phyloP scores from a whole-genome alignment of 2,329 filamentous ascomycete genomes.

The Simplicillium aogashimaense region DNA sequence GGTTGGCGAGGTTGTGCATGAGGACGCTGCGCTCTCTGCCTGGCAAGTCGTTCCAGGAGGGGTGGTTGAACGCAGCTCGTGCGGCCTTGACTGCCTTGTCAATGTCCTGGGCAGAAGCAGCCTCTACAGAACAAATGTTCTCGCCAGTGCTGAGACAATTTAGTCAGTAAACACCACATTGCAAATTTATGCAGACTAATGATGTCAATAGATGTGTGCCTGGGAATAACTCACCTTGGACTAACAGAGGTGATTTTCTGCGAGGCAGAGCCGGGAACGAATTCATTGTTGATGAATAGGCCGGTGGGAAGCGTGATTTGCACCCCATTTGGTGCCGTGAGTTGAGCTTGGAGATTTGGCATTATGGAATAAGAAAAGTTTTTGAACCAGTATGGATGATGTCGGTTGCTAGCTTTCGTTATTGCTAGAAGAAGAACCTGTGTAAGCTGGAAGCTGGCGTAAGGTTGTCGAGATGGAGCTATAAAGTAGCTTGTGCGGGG shows the following conservation, averaged over 20 bases:
- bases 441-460: no score
- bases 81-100: slow-evolving; percentile 33
- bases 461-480: no score
- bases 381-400: not conserved
- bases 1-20: slow-evolving; percentile 60
- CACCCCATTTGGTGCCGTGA: slow-evolving; percentile 46
- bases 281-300: slow-evolving; percentile 72
- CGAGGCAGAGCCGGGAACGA: slow-evolving; percentile 49
- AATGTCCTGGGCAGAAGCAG: slow-evolving; percentile 18
- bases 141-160: slow-evolving; percentile 15
- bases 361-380: no score
- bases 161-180: no score
- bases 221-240: slow-evolving; percentile 18
- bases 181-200: no score
- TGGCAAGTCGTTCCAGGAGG: slow-evolving; percentile 59
- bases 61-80: slow-evolving; percentile 56
- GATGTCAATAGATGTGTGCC: slow-evolving; percentile 24
- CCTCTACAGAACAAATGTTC: slow-evolving; percentile 21
- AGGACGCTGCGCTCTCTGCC: slow-evolving; percentile 57
- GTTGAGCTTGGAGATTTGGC: slow-evolving; percentile 12
- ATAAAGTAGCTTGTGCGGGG: no score
- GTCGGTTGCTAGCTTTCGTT: no score
- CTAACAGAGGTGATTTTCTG: slow-evolving; percentile 52
- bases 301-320: slow-evolving; percentile 59
- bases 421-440: no score